Conservation (phyloP, 352 stramenopile genomes). For the Phytophthora citricola region DNA sequence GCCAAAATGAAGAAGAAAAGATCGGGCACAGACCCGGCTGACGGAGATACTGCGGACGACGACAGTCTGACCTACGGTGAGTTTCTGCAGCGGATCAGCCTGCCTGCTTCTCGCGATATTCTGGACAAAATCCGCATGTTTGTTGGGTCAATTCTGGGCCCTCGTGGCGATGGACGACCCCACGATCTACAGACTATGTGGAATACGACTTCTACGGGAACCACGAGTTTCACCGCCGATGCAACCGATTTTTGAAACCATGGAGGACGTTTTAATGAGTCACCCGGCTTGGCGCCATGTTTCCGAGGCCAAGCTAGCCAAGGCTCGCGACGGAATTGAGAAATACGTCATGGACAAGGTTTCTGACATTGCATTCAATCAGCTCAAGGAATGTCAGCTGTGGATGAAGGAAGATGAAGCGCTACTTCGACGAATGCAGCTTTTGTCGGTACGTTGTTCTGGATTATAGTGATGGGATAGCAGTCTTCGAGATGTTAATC, state of each 20-base stretch:
- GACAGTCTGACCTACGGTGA: slow-evolving; percentile 71
- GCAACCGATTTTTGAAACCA: slow-evolving; percentile 77
- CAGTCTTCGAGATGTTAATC: slow-evolving; percentile 1
- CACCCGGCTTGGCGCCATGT: slow-evolving; percentile 74
- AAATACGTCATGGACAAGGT: slow-evolving; percentile 94
- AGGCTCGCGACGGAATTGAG: slow-evolving; percentile 86
- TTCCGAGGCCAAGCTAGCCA: slow-evolving; percentile 64
- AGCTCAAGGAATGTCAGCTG: slow-evolving; percentile 63
- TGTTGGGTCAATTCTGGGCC: slow-evolving; percentile 77
- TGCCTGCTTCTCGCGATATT: slow-evolving; percentile 77
- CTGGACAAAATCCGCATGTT: slow-evolving; percentile 80
- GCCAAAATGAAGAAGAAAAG: slow-evolving; percentile 37
- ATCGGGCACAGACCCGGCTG: slow-evolving; percentile 20
- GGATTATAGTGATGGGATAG: background rate
- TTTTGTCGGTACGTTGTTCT: slow-evolving; percentile 65
- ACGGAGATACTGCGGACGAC: slow-evolving; percentile 43
- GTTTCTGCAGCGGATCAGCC: slow-evolving; percentile 78
- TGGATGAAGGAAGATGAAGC: slow-evolving; percentile 81
- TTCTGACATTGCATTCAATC: slow-evolving; percentile 77
- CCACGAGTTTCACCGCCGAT: slow-evolving; percentile 73
- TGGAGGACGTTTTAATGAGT: slow-evolving; percentile 61
- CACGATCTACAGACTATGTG: slow-evolving; percentile 70
- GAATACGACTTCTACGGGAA: slow-evolving; percentile 86
- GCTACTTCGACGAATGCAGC: slow-evolving; percentile 79
- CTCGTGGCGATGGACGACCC: slow-evolving; percentile 77